Evolutionary conservation across 306 rosid genomes (phyloP), one percentile per base, ranked within the genome.

Genomic region (Phaseolus lunatus): DNA sequence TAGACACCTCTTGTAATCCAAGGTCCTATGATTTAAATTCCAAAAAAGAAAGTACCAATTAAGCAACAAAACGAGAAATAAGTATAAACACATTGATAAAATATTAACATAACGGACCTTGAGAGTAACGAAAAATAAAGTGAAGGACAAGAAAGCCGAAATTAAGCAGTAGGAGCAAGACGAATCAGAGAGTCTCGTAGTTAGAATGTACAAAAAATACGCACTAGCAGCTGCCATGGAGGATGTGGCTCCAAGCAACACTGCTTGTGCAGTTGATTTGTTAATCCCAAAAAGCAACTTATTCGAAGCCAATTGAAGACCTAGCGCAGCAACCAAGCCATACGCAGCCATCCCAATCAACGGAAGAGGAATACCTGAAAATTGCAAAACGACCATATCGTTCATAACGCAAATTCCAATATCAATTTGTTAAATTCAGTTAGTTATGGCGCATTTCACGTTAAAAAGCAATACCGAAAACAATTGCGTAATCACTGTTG

Each of bases 141-240:
- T 85, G 88, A 90, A 90, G 0, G 98, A 92, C 73, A 95, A 80
- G 54, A 92, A 49, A 59, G 87, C 98, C 1, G 97, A 95, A 23
- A 89, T 41, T 71, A 92, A 80, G 37, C 97, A 92, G 73, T 95
- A 95, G 1, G 88, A 70, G 76, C 97, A 95, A 29, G 97, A 83
- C 16, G 91, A 86, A 26, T 87, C 91, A 0, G 94, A 50, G 81
- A 92, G 88, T 14, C 75, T 47, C 0, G 97, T 84, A 78, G 84
- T 75, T n/a, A 95, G 84, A 83, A 91, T 85, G 90, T 88, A 95
- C 73, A 95, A 66, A 68, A 95, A 90, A 72, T 84, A 92, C 2
- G 89, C 90, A 88, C 97, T 92, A 23, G 99, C 89, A 85, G 91
- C 81, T 9, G 96, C 99, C 97, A 95, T 91, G 19, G 99, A 95